phyloP scores from a whole-genome alignment of 495 filamentous ascomycete species.

The Podospora tetraspora region DNA sequence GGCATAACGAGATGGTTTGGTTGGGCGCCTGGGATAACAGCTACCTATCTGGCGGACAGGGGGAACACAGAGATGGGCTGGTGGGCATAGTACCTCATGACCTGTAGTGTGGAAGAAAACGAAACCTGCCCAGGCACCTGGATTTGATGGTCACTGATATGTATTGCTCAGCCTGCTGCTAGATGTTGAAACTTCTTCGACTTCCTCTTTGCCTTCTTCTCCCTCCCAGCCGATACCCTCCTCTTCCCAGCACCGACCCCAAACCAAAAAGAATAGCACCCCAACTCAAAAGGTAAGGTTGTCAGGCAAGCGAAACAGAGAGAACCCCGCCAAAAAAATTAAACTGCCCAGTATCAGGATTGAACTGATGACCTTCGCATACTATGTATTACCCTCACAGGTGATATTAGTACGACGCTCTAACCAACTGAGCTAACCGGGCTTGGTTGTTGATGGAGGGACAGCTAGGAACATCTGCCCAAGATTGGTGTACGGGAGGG shows the following conservation, averaged over 20 bases:
- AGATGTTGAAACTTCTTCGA: too few relatives aligned
- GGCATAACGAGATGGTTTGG: neutral
- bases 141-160: neutral
- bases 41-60: neutral
- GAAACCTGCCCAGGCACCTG: neutral
- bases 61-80: neutral
- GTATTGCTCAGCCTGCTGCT: neutral
- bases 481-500: neutral
- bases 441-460: neutral
- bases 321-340: neutral
- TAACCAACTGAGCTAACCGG: neutral
- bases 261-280: neutral
- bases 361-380: neutral
- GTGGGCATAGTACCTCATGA: neutral
- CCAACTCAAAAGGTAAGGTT: too few relatives aligned
- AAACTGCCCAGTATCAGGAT: neutral
- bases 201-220: too few relatives aligned
- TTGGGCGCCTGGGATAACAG: neutral
- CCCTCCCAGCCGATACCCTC: too few relatives aligned
- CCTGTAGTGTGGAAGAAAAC: neutral
- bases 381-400: neutral
- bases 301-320: neutral
- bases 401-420: neutral
- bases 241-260: neutral
- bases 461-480: neutral